Percentiles rank a stretch among this genome's conserved stretches.
Evolutionary conservation across 495 filamentous ascomycete species (phyloP).

Genomic region (Astrothelium macrocarpum): DNA sequence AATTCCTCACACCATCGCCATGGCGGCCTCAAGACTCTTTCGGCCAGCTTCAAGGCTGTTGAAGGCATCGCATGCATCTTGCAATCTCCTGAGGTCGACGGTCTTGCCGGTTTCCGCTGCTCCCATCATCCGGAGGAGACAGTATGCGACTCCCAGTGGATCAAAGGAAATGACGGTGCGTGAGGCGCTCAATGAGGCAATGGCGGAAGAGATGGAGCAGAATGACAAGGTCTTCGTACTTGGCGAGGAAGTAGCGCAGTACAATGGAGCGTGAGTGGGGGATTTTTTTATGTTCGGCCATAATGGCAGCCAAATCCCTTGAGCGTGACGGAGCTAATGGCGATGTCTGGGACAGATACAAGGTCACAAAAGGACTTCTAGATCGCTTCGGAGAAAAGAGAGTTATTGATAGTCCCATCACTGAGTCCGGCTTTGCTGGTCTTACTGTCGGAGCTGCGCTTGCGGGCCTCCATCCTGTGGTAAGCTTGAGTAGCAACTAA

Average conservation of each 20-base stretch:
- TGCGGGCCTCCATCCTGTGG: constrained; percentile 85
- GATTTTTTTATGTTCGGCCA: neutral
- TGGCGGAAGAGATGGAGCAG: constrained; percentile 90
- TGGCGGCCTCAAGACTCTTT: constrained; percentile 65
- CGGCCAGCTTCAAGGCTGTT: constrained; percentile 72
- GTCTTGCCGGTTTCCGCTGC: constrained; percentile 44
- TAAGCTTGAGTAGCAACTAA: constrained; percentile 41
- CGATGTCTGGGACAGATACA: constrained; percentile 52
- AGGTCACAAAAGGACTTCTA: constrained; percentile 92
- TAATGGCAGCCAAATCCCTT: neutral
- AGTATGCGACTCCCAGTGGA: constrained; percentile 41
- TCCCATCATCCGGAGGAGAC: constrained; percentile 30
- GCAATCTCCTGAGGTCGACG: constrained; percentile 37
- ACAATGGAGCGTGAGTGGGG: constrained; percentile 77
- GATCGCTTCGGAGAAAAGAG: constrained; percentile 96
- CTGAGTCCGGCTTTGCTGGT: constrained; percentile 88
- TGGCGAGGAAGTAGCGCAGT: constrained; percentile 97
- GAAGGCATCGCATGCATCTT: constrained; percentile 48
- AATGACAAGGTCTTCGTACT: constrained; percentile 92
- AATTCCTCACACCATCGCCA: constrained; percentile 27
- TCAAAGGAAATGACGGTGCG: constrained; percentile 90
- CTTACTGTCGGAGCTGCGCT: constrained; percentile 89
- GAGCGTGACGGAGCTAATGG: neutral
- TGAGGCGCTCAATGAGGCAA: constrained; percentile 93
- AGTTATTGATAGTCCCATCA: constrained; percentile 97